Evolutionary conservation across 2,329 filamentous ascomycete species (phyloP), one percentile per base, ranked within the genome.

Genomic region (Phyllachora maydis): DNA sequence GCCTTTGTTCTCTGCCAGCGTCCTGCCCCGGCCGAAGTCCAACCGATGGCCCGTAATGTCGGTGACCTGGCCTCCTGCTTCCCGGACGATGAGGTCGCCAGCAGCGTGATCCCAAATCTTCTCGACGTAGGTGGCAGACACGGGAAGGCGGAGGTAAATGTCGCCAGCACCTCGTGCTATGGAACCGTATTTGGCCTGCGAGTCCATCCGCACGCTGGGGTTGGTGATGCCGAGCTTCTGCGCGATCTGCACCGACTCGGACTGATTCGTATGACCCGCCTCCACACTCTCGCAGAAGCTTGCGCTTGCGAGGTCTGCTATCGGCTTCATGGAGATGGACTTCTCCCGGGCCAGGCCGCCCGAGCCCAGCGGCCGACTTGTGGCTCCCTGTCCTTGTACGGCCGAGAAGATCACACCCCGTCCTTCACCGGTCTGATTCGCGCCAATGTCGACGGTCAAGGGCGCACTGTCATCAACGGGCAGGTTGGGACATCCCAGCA

Each of bases 81-180:
- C 90, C 27, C 83, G 64, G 19, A 95, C 88, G 35, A 98, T 83
- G 28, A 98, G 53, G 39, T 92, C 83, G 19, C 88, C 88, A 8
- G 85, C 88, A 11, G 88, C 88, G 47, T 98, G 88, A 44, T 98
- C 88, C 88, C 88, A 98, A 36, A 98, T 98, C 66, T 98, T 98
- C 61, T 98, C 88, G 46, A 91, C 70, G 53, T 98, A 98, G 25
- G 74, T 72, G 44, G 67, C 76, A 29, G 42, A 46, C 4, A 79
- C 74, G 4, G 88, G 88, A 28, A 98, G 54, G 25, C 90, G 67
- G 28, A 98, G 63, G 52, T 98, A 98, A 34, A 98, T 72, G 42
- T 98, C 88, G 23, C 83, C 88, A 4, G 83, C 82, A 21, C 88
- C 88, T 32, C 88, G 65, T 17, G 88, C 88, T 43, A 98, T 91